Evolutionary conservation across 2,329 filamentous ascomycete species (phyloP), one percentile per base, ranked within the genome.

Genomic region (Coniochaeta sp.): DNA sequence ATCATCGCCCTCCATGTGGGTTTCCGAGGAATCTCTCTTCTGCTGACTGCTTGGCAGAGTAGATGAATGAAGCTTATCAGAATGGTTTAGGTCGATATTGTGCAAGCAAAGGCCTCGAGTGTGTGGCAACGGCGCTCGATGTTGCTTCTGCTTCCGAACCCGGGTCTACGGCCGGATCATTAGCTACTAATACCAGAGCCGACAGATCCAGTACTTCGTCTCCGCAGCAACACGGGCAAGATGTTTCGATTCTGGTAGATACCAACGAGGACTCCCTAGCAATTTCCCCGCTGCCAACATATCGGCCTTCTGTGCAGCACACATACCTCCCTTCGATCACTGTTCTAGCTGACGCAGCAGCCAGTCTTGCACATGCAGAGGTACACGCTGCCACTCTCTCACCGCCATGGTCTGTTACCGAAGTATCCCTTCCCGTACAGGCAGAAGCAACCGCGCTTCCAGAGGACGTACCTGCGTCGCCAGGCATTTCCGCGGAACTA

Each of bases 1-100:
- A 62, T 33, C 59, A 59, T 12, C 52, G 47, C 26, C 62, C 63
- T 17, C 63, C 63, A 3, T 64, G 63, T 64, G 22, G 14, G 63
- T 52, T 52, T 11, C 47, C 47, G 47, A 52, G 19, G 47, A 28
- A 11, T 26, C 14, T 52, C 22, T 28, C 47, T 52, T 31, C 4
- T 52, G 47, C 12, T 28, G 47, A 28, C 47, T 52, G 11, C 47
- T 52, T 52, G 47, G 47, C 47, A 52, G 47, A 26, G 47, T 52
- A 52, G 47, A 6, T 52, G 47, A 52, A 26, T 52, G 47, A 52
- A 52, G 47, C 47, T 52, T 52, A 52, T 52, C 47, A 31, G 47
- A 12, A 52, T 52, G 47, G 26, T 52, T 52, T 52, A 52, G 47
- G 47, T 52, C 47, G 47, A 52, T 52, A 52, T 52, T 52, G 47